Evolutionary conservation across 495 filamentous ascomycete genomes (phyloP), one percentile per base, ranked within the genome.

Genomic region (Poronia punctata): DNA sequence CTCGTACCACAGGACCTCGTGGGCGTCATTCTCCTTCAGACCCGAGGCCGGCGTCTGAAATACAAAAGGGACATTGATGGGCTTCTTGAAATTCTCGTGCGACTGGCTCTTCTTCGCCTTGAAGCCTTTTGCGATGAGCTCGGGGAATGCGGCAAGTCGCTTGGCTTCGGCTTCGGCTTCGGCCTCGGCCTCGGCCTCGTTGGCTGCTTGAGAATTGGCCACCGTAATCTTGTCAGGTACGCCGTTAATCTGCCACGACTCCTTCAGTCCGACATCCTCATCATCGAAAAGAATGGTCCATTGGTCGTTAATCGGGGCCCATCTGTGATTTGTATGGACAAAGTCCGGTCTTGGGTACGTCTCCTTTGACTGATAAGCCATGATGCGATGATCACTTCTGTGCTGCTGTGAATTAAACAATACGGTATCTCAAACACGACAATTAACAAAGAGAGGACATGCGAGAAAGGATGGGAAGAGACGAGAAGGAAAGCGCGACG

Each of bases 1-100:
- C 48, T 79, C 73, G 42, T 80, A 79, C 76, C 75, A 79, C 16
- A 79, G 41, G 1, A 79, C 65, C 52, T 80, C 75, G 53, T 80
- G 76, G 7, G 66, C 75, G 38, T 67, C 67, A 35, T 64, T 62
- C 20, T 76, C 62, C 35, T 66, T 49, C 19, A 80, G 68, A 2
- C 74, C 75, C 1, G 74, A 78, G 0, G 74, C 74, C 6, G 65
- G 66, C 10, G 67, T 64, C 54, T 79, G 76, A 52, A 78, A 80
- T 1, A 68, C 73, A 45, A 71, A 80, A 2, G 75, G 75, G 12
- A 80, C 75, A 27, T 65, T 55, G 44, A 79, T 80, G 4, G 55
- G 58, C 25, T 46, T 54, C 43, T 70, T 71, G 5, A 45, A 25
- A 23, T 55, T 38, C 29, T 51, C 36, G 4, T 52, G 46, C 57